Evolutionary conservation across 441 rosid species (phyloP).

Genomic region (Adansonia rubrostipa): DNA sequence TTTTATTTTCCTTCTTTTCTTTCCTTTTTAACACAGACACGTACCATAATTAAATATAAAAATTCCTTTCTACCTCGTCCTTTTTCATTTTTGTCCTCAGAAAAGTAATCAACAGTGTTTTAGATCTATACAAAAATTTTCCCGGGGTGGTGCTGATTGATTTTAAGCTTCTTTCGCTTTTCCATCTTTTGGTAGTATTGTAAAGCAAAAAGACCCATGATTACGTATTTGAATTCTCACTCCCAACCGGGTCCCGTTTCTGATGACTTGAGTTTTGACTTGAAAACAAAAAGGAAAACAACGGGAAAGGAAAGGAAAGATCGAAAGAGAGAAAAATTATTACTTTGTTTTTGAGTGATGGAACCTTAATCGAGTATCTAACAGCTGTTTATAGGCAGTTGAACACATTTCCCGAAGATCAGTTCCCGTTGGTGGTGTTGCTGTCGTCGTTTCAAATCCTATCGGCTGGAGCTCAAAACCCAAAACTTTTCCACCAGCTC

Average conservation of each 20-base stretch:
- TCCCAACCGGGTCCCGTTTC: background rate
- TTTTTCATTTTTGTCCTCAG: background rate
- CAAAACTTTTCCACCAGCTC: constrained; percentile 14
- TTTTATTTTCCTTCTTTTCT: background rate
- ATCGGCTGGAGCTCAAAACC: constrained; percentile 8
- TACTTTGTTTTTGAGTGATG: constrained; percentile 32
- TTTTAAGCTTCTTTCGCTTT: background rate
- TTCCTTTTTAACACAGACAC: background rate
- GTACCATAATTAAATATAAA: background rate
- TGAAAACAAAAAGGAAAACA: constrained; percentile 10
- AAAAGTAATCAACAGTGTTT: background rate
- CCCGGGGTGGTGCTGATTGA: background rate
- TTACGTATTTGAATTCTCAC: constrained; percentile 7
- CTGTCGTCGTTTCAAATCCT: constrained; percentile 10
- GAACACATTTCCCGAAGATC: constrained; percentile 48
- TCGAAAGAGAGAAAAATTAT: background rate
- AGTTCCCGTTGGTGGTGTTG: constrained; percentile 25
- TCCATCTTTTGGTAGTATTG: constrained; percentile 15
- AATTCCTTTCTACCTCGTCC: background rate
- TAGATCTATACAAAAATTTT: background rate
- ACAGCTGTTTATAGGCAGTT: constrained; percentile 33
- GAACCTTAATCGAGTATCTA: constrained; percentile 37
- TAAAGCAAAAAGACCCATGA: constrained; percentile 1
- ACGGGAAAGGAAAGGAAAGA: background rate
- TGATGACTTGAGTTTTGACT: constrained; percentile 17